These are phyloP conservation scores for Trebouxia gelatinosa DNA, from an alignment of 163 green algal species.

Conservation along the genomic window DNA sequence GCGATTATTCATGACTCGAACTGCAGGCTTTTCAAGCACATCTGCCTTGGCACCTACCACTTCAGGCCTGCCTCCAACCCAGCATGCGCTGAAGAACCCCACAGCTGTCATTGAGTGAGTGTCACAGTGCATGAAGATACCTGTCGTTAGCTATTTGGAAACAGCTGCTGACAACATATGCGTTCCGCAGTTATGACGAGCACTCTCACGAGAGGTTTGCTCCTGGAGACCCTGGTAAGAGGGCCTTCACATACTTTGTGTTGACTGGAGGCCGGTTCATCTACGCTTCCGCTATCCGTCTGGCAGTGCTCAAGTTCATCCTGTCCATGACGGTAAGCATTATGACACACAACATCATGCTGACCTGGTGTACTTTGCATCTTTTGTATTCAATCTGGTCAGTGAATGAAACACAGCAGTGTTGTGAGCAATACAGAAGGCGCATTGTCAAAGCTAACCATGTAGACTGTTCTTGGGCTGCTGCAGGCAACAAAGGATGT, in stretches of 20 bases:
- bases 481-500: conserved; percentile 79
- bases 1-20: too few species aligned
- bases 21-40: conserved; percentile 28
- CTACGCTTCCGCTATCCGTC: conserved; percentile 91
- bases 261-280: conserved; percentile 96
- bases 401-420: too few species aligned
- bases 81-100: conserved; percentile 76
- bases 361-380: too few species aligned
- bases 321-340: conserved; percentile 87
- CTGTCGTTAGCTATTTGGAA: too few species aligned
- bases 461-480: too few species aligned
- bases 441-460: too few species aligned
- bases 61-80: conserved; percentile 54
- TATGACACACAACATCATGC: background rate
- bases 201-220: conserved; percentile 80
- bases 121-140: background rate
- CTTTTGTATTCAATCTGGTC: too few species aligned
- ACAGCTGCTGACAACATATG: too few species aligned
- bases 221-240: conserved; percentile 81
- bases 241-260: conserved; percentile 97
- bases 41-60: conserved; percentile 31
- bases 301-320: conserved; percentile 97
- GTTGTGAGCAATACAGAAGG: too few species aligned
- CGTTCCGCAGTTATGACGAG: conserved; percentile 85
- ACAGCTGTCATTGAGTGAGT: conserved; percentile 61